Base-by-base conservation (phyloP, 306 rosid genomes). In the Hippophae rhamnoides region DNA sequence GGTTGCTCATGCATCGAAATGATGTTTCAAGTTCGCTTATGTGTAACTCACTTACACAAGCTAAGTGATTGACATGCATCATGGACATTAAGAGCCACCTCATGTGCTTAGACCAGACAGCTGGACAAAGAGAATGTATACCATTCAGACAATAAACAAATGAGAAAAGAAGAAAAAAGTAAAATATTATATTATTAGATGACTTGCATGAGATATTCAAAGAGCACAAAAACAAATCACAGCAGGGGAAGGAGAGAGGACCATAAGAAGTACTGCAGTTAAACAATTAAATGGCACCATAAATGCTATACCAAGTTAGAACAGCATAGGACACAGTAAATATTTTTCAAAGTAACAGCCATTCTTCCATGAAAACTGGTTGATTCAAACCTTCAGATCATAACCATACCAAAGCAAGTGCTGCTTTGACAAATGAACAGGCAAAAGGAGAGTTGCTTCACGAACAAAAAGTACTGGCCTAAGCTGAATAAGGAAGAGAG, bases 401-500 rank as follows among this genome's bases (percentile, higher is more conserved):
- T 93, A 93, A 58, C 99, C 99, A 71, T 93, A 93, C 99, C 95
- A 93, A 71, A 93, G 85, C 78, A 93, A 77, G 79, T 86, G 93
- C 66, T 93, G 94, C 81, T 93, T 88, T 67, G 99, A 93, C 75
- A 88, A 69, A 77, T 93, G 97, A 58, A 93, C 85, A 0, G 99
- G 99, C 63, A 93, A 74, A 74, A 93, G 97, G 72, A 93, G 95
- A 6, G 94, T 88, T 13, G 99, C 78, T 72, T 93, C 95, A 57
- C 94, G 97, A 67, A 93, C 87, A 72, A 80, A 89, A 56, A 86
- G 95, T 26, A 93, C 81, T 2, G 99, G 94, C 48, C 99, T 97
- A 80, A 93, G 94, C 74, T 93, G 99, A 65, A 93, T 88, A 53
- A 93, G 86, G 76, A 84, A 87, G 59, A 87, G 88, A 56, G 97